These are phyloP conservation scores for Stephania cephalantha DNA, from an alignment of 164 flowering plant genomes.

Conservation along the genomic window DNA sequence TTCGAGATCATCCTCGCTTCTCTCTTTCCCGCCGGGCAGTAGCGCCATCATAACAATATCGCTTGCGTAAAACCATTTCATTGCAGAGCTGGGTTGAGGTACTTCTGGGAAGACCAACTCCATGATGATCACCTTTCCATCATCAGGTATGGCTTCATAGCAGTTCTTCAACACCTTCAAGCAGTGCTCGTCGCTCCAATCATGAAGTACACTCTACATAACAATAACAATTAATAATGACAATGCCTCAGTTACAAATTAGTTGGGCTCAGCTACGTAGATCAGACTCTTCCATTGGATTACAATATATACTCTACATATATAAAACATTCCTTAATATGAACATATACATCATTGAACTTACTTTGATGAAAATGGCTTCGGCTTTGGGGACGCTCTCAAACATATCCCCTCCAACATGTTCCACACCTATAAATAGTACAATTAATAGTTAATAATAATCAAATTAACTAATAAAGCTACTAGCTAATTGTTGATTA, in stretches of 20 bases:
- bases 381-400: slow-evolving; percentile 27
- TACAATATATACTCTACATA: too few relatives aligned
- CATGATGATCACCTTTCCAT: slow-evolving; percentile 22
- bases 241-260: too few relatives aligned
- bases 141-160: slow-evolving; percentile 25
- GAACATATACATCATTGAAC: neutral
- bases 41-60: slow-evolving; percentile 16
- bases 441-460: neutral
- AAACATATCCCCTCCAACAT: slow-evolving; percentile 37
- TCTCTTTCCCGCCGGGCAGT: slow-evolving; percentile 20
- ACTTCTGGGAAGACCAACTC: slow-evolving; percentile 2
- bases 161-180: slow-evolving; percentile 20
- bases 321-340: too few relatives aligned
- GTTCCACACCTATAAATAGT: slow-evolving; percentile 17
- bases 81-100: neutral
- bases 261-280: too few relatives aligned
- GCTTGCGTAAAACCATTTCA: neutral
- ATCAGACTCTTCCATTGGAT: too few relatives aligned
- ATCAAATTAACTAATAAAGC: too few relatives aligned
- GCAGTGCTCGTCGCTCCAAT: slow-evolving; percentile 24
- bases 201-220: slow-evolving; percentile 19
- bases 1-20: slow-evolving; percentile 14
- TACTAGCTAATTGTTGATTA: too few relatives aligned
- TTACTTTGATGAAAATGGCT: slow-evolving; percentile 36
- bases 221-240: neutral